These are phyloP conservation scores for Alectoria sarmentosa DNA, from an alignment of 495 filamentous ascomycete species.

Conservation along the genomic window DNA sequence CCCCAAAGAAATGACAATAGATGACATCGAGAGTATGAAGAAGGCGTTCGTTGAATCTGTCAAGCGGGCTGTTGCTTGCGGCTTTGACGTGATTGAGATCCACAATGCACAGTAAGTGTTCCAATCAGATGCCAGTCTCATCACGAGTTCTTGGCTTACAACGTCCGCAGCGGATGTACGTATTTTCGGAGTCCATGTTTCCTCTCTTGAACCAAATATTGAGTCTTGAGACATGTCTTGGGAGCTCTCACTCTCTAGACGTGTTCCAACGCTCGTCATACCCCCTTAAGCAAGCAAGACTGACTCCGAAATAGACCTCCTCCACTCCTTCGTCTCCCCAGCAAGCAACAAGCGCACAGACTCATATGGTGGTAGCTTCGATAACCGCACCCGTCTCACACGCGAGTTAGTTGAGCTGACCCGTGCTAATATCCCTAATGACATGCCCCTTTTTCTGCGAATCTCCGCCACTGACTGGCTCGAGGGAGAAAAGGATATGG, in stretches of 20 bases:
- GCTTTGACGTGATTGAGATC: constrained; percentile 53
- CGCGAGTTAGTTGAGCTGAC: constrained; percentile 46
- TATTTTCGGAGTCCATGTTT: too few relatives aligned
- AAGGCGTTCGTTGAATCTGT: constrained; percentile 46
- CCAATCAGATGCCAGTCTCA: constrained; percentile 16
- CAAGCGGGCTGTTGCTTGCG: constrained; percentile 49
- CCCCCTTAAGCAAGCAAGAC: too few relatives aligned
- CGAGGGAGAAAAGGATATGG: constrained; percentile 38
- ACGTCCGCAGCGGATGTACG: constrained; percentile 48
- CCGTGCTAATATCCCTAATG: constrained; percentile 33
- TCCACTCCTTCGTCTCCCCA: constrained; percentile 57
- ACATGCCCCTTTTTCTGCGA: constrained; percentile 61
- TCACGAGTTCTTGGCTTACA: constrained; percentile 21
- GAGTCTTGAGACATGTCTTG: too few relatives aligned
- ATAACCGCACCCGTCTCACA: constrained; percentile 51
- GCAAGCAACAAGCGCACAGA: constrained; percentile 57
- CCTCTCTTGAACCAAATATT: too few relatives aligned
- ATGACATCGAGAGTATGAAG: constrained; percentile 53
- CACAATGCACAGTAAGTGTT: constrained; percentile 44
- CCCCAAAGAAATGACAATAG: constrained; percentile 48
- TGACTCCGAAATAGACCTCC: too few relatives aligned
- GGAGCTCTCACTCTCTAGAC: too few relatives aligned
- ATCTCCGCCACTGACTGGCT: constrained; percentile 55
- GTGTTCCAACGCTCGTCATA: too few relatives aligned
- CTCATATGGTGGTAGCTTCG: constrained; percentile 54